phyloP scores from a whole-genome alignment of 345 rosid genomes.

The Xanthoceras sorbifolium region DNA sequence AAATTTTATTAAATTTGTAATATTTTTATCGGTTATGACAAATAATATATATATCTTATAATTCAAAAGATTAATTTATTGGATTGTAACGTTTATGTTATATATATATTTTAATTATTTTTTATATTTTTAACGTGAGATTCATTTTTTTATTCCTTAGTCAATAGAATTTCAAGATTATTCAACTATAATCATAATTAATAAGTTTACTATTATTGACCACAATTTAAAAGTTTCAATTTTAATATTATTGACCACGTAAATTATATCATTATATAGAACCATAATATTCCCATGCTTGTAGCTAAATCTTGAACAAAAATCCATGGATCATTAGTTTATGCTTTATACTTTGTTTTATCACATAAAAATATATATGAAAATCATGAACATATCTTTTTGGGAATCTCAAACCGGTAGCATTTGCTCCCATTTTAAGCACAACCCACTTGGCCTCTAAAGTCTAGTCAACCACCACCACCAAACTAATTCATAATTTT shows the following conservation, averaged over 20 bases:
- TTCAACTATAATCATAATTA: neutral
- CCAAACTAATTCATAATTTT: neutral
- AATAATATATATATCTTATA: too few relatives aligned
- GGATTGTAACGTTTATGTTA: too few relatives aligned
- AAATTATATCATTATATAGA: neutral
- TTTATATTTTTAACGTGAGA: too few relatives aligned
- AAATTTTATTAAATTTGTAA: too few relatives aligned
- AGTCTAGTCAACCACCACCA: conserved; percentile 1
- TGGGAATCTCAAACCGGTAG: neutral
- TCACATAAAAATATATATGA: neutral
- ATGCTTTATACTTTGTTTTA: neutral
- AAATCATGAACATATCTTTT: neutral
- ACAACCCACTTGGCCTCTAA: neutral
- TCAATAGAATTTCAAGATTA: neutral
- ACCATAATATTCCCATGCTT: neutral
- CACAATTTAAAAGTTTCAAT: too few relatives aligned
- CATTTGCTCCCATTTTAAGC: conserved; percentile 5
- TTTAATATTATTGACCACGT: neutral
- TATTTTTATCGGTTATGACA: too few relatives aligned
- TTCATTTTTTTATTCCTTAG: too few relatives aligned
- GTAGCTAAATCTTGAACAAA: neutral
- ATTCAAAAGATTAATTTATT: too few relatives aligned
- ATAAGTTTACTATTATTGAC: too few relatives aligned
- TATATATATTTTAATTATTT: too few relatives aligned
- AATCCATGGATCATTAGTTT: neutral